Percentiles rank a stretch among this genome's conserved stretches.
phyloP scores from a whole-genome alignment of 2,329 filamentous ascomycete genomes.

The Xylaria sp. region DNA sequence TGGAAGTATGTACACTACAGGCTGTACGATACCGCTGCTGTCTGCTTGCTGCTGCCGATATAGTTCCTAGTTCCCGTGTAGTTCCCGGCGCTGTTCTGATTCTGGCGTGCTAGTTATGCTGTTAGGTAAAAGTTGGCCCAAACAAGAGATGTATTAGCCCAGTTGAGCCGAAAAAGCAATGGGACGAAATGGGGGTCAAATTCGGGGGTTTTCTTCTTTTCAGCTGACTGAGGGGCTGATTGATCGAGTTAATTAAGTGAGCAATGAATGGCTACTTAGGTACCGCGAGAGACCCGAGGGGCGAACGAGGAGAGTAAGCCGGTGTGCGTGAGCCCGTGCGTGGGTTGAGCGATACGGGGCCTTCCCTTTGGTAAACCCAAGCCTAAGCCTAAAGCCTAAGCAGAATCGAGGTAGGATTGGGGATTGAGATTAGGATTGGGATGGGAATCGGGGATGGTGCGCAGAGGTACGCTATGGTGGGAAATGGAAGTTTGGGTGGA shows the following conservation, averaged over 20 bases:
- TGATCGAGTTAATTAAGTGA: slow-evolving; percentile 4
- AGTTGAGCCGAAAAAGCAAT: slow-evolving; percentile 26
- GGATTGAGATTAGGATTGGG: background rate
- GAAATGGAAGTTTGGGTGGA: background rate
- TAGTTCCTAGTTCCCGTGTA: too few relatives aligned
- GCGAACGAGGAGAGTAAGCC: slow-evolving; percentile 2
- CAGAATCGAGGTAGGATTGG: slow-evolving; percentile 1
- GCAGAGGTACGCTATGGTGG: background rate
- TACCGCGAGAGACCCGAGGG: slow-evolving; percentile 8
- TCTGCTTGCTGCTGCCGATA: background rate
- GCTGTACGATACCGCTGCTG: slow-evolving; percentile 2
- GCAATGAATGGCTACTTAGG: background rate
- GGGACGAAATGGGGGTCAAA: slow-evolving; percentile 16
- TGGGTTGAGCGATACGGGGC: background rate
- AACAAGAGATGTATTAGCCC: slow-evolving; percentile 21
- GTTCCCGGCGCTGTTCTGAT: slow-evolving; percentile 11
- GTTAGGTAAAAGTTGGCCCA: background rate
- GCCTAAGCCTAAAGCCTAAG: background rate
- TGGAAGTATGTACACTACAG: too few relatives aligned
- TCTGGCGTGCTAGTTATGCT: background rate
- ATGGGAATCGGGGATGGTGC: slow-evolving; percentile 1
- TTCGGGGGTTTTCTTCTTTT: slow-evolving; percentile 28
- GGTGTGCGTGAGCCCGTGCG: background rate
- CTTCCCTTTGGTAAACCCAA: background rate
- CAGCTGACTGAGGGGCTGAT: slow-evolving; percentile 32